Conservation (phyloP, 805 yeast species). For the Starmerella stigmatis region DNA sequence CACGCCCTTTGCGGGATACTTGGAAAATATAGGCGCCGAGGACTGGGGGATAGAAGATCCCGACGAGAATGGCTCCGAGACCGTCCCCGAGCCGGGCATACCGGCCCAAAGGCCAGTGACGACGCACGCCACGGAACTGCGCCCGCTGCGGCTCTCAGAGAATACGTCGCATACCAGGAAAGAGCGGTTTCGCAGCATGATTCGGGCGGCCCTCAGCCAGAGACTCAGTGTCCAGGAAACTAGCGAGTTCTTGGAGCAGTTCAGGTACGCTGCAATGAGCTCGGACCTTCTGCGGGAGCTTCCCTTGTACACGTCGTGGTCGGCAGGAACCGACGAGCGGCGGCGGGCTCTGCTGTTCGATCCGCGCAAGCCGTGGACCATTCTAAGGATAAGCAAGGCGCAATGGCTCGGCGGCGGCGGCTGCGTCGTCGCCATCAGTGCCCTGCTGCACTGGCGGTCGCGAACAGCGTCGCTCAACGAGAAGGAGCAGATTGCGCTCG, state of each 20-base stretch:
- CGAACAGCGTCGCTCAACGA: constrained; percentile 5
- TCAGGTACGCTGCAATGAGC: constrained; percentile 41
- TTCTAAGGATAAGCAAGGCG: constrained; percentile 11
- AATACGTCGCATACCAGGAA: neutral
- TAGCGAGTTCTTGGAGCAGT: constrained; percentile 39
- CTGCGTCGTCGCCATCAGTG: constrained; percentile 29
- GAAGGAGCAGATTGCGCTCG: constrained; percentile 19
- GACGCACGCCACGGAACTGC: neutral
- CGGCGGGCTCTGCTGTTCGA: constrained; percentile 19
- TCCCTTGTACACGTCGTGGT: constrained; percentile 26
- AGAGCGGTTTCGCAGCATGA: constrained; percentile 15
- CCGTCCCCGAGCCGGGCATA: neutral
- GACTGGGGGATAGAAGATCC: constrained; percentile 31
- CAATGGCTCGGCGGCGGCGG: constrained; percentile 32
- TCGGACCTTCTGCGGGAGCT: constrained; percentile 40
- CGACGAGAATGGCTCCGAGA: neutral
- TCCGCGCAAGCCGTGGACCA: constrained; percentile 18
- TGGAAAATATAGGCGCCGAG: constrained; percentile 25
- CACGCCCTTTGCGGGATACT: constrained; percentile 28
- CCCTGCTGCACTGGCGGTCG: constrained; percentile 27
- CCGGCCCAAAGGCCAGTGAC: constrained; percentile 18
- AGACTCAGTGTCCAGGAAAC: constrained; percentile 27
- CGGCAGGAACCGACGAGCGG: constrained; percentile 16
- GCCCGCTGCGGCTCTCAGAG: neutral
- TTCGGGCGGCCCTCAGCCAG: constrained; percentile 24